phyloP scores from a whole-genome alignment of 306 rosid genomes.

The Pachyrhizus erosus region DNA sequence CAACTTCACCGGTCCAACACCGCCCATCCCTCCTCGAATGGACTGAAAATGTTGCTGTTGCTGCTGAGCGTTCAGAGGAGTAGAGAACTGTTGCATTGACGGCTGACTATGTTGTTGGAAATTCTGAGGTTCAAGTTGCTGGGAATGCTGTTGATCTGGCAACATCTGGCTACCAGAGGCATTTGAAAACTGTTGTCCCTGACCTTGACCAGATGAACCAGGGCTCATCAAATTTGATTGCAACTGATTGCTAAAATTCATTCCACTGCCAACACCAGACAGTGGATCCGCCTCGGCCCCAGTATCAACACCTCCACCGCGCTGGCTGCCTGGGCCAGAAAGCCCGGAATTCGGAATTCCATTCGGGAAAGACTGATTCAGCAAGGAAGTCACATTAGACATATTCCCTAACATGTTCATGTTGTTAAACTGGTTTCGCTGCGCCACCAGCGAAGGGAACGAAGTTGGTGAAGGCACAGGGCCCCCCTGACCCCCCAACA shows the following conservation, averaged over 20 bases:
- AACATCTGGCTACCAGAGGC: slow-evolving; percentile 71
- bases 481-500: slow-evolving; percentile 86
- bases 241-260: slow-evolving; percentile 64
- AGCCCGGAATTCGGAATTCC: slow-evolving; percentile 79
- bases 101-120: slow-evolving; percentile 86
- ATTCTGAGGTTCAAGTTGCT: slow-evolving; percentile 73
- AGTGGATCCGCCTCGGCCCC: slow-evolving; percentile 81
- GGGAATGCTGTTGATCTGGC: slow-evolving; percentile 82
- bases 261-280: slow-evolving; percentile 75
- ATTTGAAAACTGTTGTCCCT: slow-evolving; percentile 76
- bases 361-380: slow-evolving; percentile 79
- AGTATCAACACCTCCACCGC: slow-evolving; percentile 60
- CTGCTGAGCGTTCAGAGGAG: slow-evolving; percentile 65
- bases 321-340: slow-evolving; percentile 77
- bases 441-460: slow-evolving; percentile 78
- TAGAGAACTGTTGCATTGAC: slow-evolving; percentile 79
- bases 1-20: slow-evolving; percentile 77
- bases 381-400: slow-evolving; percentile 74
- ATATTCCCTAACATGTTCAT: slow-evolving; percentile 84
- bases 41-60: slow-evolving; percentile 88
- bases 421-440: slow-evolving; percentile 68
- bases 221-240: slow-evolving; percentile 73
- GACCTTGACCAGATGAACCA: slow-evolving; percentile 72
- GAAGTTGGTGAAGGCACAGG: slow-evolving; percentile 67
- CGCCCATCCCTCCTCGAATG: slow-evolving; percentile 69